phyloP scores from a whole-genome alignment of 2,329 filamentous ascomycete species.

The Epichloe brachyelytri region DNA sequence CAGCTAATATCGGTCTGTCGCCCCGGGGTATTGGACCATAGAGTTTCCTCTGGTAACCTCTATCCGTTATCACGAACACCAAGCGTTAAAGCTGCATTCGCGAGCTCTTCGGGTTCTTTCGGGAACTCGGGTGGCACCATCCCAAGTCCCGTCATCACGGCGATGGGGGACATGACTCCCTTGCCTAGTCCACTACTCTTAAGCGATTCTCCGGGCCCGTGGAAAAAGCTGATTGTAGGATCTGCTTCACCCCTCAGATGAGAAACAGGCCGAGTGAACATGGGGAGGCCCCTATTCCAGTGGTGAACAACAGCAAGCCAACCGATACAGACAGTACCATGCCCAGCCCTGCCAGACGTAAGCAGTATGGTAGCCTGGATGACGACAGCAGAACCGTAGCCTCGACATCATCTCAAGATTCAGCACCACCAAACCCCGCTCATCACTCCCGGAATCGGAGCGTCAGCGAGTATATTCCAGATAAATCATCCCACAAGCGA shows the following conservation, averaged over 20 bases:
- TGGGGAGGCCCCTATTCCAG: conserved; percentile 28
- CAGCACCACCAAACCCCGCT: conserved; percentile 10
- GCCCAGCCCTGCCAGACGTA: conserved; percentile 42
- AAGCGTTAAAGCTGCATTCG: conserved; percentile 44
- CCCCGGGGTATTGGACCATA: conserved; percentile 17
- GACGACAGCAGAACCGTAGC: conserved; percentile 21
- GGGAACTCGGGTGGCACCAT: conserved; percentile 53
- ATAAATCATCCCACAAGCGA: conserved; percentile 56
- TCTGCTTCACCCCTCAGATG: conserved; percentile 28
- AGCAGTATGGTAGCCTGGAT: conserved; percentile 32
- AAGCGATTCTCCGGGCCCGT: conserved; percentile 52
- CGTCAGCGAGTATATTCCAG: conserved; percentile 76
- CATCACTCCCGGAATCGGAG: conserved; percentile 63
- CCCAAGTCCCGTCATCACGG: conserved; percentile 61
- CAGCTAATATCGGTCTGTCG: conserved; percentile 21
- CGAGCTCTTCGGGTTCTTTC: conserved; percentile 32
- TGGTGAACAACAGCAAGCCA: conserved; percentile 38
- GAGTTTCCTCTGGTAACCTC: conserved; percentile 22
- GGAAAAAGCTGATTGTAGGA: conserved; percentile 41
- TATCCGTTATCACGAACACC: conserved; percentile 44
- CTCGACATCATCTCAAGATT: conserved; percentile 6
- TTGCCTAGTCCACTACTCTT: conserved; percentile 62
- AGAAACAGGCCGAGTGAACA: conserved; percentile 13
- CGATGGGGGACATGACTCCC: conserved; percentile 68
- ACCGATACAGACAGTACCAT: conserved; percentile 30